Evolutionary conservation across 805 yeast genomes (phyloP).

Genomic region (Lachancea lanzarotensis): DNA sequence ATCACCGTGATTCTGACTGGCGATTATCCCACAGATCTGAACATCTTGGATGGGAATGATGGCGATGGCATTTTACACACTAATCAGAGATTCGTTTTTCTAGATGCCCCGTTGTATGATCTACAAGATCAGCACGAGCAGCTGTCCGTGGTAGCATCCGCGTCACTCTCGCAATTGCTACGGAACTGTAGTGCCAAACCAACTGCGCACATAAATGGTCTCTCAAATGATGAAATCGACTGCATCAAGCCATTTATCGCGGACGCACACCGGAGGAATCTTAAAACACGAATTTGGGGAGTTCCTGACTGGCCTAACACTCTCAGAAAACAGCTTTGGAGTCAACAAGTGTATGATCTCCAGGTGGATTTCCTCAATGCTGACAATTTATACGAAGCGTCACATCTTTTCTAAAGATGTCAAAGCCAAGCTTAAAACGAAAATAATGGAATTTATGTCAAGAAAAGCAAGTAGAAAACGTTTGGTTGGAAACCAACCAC

Average conservation of each 20-base stretch:
- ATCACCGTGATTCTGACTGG: slow-evolving; percentile 63
- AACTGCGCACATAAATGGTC: slow-evolving; percentile 9
- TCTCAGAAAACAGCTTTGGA: slow-evolving; percentile 42
- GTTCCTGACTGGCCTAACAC: slow-evolving; percentile 59
- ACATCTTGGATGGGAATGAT: slow-evolving; percentile 10
- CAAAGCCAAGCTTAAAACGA: neutral
- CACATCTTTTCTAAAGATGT: slow-evolving; percentile 3
- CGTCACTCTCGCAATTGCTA: slow-evolving; percentile 32
- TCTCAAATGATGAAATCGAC: slow-evolving; percentile 11
- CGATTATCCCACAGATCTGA: slow-evolving; percentile 39
- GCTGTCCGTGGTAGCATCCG: slow-evolving; percentile 36
- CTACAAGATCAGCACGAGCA: slow-evolving; percentile 17
- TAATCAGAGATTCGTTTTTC: slow-evolving; percentile 32
- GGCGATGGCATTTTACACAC: slow-evolving; percentile 17
- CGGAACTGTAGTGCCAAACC: slow-evolving; percentile 9
- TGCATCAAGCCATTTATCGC: slow-evolving; percentile 26
- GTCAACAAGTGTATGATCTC: slow-evolving; percentile 35
- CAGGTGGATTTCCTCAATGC: slow-evolving; percentile 58
- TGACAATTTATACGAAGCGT: slow-evolving; percentile 41
- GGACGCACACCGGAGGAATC: slow-evolving; percentile 43
- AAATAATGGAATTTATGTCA: neutral
- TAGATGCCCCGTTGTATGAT: slow-evolving; percentile 41
- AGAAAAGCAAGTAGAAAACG: neutral
- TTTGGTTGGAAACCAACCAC: no score
- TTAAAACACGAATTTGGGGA: slow-evolving; percentile 65